phyloP scores from a whole-genome alignment of 139 green algal genomes.

The Yamagishiella unicocca region DNA sequence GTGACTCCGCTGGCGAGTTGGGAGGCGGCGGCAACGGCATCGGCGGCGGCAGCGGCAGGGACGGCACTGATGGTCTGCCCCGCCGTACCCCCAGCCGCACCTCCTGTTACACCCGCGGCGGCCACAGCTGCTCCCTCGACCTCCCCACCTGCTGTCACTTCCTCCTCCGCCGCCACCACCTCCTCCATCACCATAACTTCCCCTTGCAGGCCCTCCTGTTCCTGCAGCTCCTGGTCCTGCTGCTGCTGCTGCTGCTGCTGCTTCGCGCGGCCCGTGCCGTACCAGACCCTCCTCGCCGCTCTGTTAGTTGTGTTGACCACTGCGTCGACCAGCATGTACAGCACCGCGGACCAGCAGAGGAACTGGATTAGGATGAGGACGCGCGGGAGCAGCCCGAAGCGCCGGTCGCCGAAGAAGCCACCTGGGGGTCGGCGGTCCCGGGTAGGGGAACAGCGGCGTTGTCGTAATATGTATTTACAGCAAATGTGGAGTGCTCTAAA shows the following conservation, averaged over 20 bases:
- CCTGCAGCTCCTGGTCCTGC: not conserved
- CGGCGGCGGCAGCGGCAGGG: not conserved
- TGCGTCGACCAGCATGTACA: conserved; percentile 23
- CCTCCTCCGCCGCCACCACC: not conserved
- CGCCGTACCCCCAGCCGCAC: not conserved
- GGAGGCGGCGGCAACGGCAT: not conserved
- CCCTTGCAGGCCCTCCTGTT: not conserved
- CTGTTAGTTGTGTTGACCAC: not conserved
- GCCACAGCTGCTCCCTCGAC: not conserved
- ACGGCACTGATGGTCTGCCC: not conserved
- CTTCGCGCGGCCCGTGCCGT: not conserved
- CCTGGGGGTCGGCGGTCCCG: too few species aligned
- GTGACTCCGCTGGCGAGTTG: not conserved
- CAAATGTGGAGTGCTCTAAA: not conserved
- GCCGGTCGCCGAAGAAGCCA: conserved; percentile 1
- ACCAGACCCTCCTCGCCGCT: not conserved
- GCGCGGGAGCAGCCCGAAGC: conserved; percentile 33
- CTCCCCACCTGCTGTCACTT: not conserved
- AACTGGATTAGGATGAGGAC: not conserved
- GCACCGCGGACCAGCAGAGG: conserved; percentile 23
- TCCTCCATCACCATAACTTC: not conserved
- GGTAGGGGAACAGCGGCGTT: too few species aligned
- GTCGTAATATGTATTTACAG: too few species aligned
- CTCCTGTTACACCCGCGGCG: not conserved
- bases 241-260: not conserved